A percentile compares a stretch with the other conserved stretches of the same genome.
These are phyloP conservation scores for Pleurostoma richardsiae DNA, from an alignment of 2,329 filamentous ascomycete species.

Conservation along the genomic window DNA sequence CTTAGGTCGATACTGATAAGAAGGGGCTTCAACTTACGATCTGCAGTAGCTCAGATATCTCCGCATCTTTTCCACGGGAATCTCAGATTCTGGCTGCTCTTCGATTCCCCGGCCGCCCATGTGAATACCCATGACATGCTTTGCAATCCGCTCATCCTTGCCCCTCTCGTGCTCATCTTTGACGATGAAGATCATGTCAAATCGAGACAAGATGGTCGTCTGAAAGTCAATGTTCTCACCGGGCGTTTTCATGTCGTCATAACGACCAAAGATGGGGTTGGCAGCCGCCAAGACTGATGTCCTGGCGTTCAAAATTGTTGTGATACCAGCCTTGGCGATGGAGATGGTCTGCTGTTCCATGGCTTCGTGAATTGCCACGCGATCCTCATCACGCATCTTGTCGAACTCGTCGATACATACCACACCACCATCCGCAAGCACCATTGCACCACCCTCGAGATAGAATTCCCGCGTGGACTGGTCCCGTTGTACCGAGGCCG, in stretches of 20 bases:
- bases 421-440: constrained; percentile 91
- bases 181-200: constrained; percentile 99
- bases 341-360: constrained; percentile 99
- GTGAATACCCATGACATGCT: constrained; percentile 95
- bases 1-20: constrained; percentile 3
- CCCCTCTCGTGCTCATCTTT: constrained; percentile 87
- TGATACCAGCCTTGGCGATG: constrained; percentile 97
- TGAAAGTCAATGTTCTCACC: constrained; percentile 99
- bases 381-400: constrained; percentile 98
- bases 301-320: constrained; percentile 91
- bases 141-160: constrained; percentile 89
- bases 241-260: constrained; percentile 95
- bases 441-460: constrained; percentile 96
- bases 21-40: constrained; percentile 54
- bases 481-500: constrained; percentile 92
- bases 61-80: constrained; percentile 94
- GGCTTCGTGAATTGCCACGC: constrained; percentile 97
- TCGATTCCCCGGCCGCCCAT: constrained; percentile 84
- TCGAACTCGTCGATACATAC: constrained; percentile 99
- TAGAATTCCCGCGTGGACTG: constrained; percentile 93
- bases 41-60: constrained; percentile 97
- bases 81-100: constrained; percentile 79
- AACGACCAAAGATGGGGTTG: constrained; percentile 95
- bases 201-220: constrained; percentile 94
- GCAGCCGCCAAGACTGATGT: constrained; percentile 94